These are phyloP conservation scores for Mycena metata DNA, from an alignment of 768 basidiomycete genomes.

Conservation along the genomic window DNA sequence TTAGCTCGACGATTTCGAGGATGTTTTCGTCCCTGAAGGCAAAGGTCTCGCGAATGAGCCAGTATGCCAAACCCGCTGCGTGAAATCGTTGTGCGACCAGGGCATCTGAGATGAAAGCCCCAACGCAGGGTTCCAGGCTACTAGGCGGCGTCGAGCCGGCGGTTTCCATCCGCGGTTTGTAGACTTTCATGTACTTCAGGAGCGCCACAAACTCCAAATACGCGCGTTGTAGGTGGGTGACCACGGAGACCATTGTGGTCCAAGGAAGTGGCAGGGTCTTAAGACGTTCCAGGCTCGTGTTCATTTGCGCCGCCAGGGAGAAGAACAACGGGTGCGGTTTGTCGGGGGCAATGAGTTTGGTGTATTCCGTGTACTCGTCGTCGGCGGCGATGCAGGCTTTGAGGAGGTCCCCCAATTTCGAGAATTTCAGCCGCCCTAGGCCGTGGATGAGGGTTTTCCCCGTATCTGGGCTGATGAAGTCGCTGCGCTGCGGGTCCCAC, in stretches of 20 bases:
- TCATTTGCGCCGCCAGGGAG: not conserved
- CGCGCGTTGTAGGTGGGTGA: constrained; percentile 33
- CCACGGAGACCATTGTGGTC: not conserved
- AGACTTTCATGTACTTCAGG: too few species aligned
- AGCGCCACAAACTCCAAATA: constrained; percentile 27
- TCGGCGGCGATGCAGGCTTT: not conserved
- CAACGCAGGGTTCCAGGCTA: constrained; percentile 10
- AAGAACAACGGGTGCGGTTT: not conserved
- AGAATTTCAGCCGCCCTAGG: not conserved
- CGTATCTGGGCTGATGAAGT: not conserved
- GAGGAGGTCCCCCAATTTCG: not conserved
- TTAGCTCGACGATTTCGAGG: not conserved
- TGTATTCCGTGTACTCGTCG: not conserved
- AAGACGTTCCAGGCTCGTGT: not conserved
- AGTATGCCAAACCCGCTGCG: constrained; percentile 40
- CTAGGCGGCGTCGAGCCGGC: not conserved
- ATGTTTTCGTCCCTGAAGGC: not conserved
- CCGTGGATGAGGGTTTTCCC: not conserved
- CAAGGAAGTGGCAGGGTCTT: not conserved
- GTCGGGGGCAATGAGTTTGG: not conserved
- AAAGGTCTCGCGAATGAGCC: constrained; percentile 32
- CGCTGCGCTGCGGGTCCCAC: not conserved
- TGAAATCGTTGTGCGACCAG: constrained; percentile 25
- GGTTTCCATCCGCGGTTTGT: not conserved
- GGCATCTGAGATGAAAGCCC: constrained; percentile 31